Evolutionary conservation across 2,329 filamentous ascomycete species (phyloP), one percentile per base, ranked within the genome.

Genomic region (Cytospora piceae): DNA sequence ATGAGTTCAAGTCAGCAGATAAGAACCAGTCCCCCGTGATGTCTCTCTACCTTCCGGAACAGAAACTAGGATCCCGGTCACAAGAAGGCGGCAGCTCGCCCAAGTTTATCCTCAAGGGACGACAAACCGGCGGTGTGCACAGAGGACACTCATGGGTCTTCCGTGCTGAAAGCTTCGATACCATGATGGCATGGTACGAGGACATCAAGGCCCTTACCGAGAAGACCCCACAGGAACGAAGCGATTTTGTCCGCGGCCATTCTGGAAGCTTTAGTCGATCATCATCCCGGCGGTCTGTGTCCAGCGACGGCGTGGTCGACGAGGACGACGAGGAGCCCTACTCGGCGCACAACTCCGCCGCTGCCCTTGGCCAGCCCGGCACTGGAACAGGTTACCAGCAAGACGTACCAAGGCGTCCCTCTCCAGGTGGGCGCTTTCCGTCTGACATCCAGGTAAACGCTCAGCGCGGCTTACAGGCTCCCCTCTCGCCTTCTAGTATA

Each of bases 1-100:
- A 99, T 80, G 95, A 99, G 79, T 99, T 98, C 85, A 97, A 97
- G 77, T 97, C 93, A n/a, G 93, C 93, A 70, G 94, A 98, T 79
- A 94, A 94, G 76, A 90, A 87, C 67, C 92, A 95, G 77, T 90
- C 91, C 49, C 95, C 95, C 0, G 87, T 98, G 75, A 97, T 99
- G 94, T 98, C 95, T 52, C 83, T 99, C 64, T 96, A 95, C 75
- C 86, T 99, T 32, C 91, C 91, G 8, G 95, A 98, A 72, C 95
- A 98, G 78, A 97, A 97, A 76, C 85, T 99, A 65, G 95, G 95
- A 46, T 96, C 94, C 42, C 93, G 96, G 75, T 97, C 94, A 12
- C 86, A 88, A 67, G 87, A 88, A 66, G 89, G 87, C 58, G 94
- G 92, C 15, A 92, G 90, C 15, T 97, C 93, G 51, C 94, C 97